These are phyloP conservation scores for Cladobotryum protrusum DNA, from an alignment of 2,329 filamentous ascomycete species.

Conservation along the genomic window DNA sequence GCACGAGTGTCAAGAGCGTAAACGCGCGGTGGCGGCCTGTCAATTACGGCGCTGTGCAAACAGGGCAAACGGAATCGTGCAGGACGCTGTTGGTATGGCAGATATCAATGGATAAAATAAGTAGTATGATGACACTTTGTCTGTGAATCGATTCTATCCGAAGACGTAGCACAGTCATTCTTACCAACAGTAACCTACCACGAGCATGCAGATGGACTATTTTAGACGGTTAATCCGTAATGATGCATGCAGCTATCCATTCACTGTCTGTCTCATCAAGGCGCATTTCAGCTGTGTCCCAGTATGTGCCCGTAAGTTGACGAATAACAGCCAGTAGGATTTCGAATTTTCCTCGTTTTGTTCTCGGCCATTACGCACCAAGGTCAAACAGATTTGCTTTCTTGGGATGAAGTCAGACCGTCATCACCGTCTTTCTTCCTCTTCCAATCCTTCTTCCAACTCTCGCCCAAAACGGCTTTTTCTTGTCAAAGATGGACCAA, in stretches of 20 bases:
- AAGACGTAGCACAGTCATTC: too few relatives aligned
- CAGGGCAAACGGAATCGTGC: background rate
- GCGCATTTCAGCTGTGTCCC: slow-evolving; percentile 3
- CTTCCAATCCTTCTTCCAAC: too few relatives aligned
- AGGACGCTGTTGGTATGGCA: background rate
- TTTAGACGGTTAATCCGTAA: too few relatives aligned
- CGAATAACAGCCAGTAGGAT: background rate
- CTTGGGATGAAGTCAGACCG: background rate
- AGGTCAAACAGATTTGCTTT: background rate
- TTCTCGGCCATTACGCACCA: background rate
- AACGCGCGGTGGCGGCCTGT: background rate
- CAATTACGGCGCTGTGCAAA: background rate
- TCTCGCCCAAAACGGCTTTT: too few relatives aligned
- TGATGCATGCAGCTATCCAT: background rate
- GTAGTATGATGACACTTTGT: background rate
- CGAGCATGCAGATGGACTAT: slow-evolving; percentile 2
- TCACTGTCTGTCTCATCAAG: slow-evolving; percentile 9
- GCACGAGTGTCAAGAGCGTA: too few relatives aligned
- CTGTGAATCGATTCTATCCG: too few relatives aligned
- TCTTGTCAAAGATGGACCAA: too few relatives aligned
- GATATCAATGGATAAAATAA: too few relatives aligned
- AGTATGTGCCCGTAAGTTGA: background rate
- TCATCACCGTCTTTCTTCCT: too few relatives aligned
- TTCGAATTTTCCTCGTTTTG: background rate
- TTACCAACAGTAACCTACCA: too few relatives aligned